phyloP scores from a whole-genome alignment of 2,329 filamentous ascomycete genomes.

The Alternaria brassicicola region DNA sequence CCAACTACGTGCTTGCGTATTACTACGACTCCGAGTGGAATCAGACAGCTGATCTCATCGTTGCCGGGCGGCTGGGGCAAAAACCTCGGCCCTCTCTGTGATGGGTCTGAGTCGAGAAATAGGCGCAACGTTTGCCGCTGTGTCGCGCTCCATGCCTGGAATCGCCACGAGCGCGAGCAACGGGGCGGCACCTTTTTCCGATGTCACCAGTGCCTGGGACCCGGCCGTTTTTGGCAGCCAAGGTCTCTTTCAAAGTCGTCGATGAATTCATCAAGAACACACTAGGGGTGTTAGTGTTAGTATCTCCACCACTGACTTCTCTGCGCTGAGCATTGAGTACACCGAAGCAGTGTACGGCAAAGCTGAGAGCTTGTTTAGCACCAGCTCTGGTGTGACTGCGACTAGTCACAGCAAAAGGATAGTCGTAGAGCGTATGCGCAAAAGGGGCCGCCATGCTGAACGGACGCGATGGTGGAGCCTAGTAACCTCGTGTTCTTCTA shows the following conservation, averaged over 20 bases:
- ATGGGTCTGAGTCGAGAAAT: conserved; percentile 35
- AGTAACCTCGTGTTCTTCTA: not conserved
- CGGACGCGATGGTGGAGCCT: conserved; percentile 8
- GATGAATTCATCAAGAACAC: conserved; percentile 53
- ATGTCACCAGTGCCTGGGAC: conserved; percentile 51
- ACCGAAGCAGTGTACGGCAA: conserved; percentile 30
- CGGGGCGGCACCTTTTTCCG: conserved; percentile 51
- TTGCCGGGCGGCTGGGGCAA: conserved; percentile 61
- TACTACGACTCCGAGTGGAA: conserved; percentile 49
- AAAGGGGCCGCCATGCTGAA: conserved; percentile 18
- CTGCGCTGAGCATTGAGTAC: conserved; percentile 51
- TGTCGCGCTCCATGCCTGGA: conserved; percentile 57
- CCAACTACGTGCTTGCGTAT: conserved; percentile 62
- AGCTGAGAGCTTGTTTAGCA: conserved; percentile 17
- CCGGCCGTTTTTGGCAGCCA: conserved; percentile 54
- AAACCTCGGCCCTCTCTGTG: conserved; percentile 61
- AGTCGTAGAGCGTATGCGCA: conserved; percentile 25
- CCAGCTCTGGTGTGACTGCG: not conserved
- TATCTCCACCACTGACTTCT: conserved; percentile 60
- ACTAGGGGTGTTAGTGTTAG: conserved; percentile 47
- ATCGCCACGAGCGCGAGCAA: conserved; percentile 58
- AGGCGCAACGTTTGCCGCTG: conserved; percentile 59
- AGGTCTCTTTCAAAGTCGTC: conserved; percentile 54
- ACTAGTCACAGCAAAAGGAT: conserved; percentile 28
- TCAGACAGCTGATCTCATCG: conserved; percentile 60